Evolutionary conservation across 208 protist species (phyloP), one percentile per base, ranked within the genome.

Genomic region (Wallacemonas sp.): DNA sequence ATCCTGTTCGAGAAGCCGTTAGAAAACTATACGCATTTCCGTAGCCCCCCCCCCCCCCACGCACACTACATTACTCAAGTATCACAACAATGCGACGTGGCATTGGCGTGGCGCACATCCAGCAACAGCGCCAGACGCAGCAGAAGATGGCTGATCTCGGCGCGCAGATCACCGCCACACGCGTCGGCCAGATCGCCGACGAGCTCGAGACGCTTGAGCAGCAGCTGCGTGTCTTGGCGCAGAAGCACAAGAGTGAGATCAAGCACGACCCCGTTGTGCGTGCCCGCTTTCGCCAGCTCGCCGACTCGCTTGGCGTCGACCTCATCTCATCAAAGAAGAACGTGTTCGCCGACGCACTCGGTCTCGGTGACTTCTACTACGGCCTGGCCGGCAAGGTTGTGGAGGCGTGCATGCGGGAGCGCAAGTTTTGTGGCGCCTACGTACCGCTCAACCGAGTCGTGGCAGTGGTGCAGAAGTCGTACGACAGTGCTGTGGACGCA

Each of bases 261-360:
- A 81, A 83, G 39, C 62, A 85, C 39, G 90, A 96, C 64, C 86
- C 90, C 1, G 64, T 93, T 1, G 84, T 93, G n/a, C 87, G 90
- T 30, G 87, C 85, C 0, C 80, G 86, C 17, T 96, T 96, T 54
- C 83, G 87, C 2, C 90, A 96, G 71, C 66, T 96, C 3, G 87
- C 90, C 1, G 90, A 96, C 78, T 93, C 85, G 12, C 80, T 96
- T 24, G 87, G 87, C 26, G 79, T 96, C 14, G 90, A 96, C 55
- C 70, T 96, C 8, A 85, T 96, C 39, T 94, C 87, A 1, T 94
- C 87, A 24, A 90, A 88, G 69, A 90, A 90, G 65, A 96, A 94
- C 68, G 75, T 94, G 2, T 96, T 96, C 61, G 68, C 90, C 9
- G 84, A 79, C 16, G 70, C 78, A 14, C 68, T 96, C 6, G 87